Base-by-base conservation (phyloP, 1,139 yeast species). In the Geotrichum citri-aurantii region DNA sequence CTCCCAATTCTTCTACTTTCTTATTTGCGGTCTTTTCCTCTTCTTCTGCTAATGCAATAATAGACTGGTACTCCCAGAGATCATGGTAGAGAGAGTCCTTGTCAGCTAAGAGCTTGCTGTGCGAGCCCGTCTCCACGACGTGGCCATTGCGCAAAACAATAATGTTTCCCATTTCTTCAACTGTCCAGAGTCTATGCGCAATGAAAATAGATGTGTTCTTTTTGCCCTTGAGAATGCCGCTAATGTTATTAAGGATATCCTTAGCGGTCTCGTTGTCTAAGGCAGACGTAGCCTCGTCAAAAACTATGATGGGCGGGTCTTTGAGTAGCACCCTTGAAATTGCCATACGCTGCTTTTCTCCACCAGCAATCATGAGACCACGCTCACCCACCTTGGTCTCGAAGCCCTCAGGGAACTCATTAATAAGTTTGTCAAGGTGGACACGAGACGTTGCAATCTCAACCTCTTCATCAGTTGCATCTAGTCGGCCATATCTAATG, bases 361-460 rank as follows among this genome's bases (percentile, higher is more conserved):
- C 99, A n/a, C 99, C 99, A 8, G 97, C 89, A 54, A 93, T 91
- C 99, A 93, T 93, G 81, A 93, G 80, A 23, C 99, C 99, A 66
- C 99, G 78, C 73, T 95, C 99, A 54, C 99, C 99, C 14, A 93
- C 99, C 58, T 88, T 78, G 0, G 99, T 93, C 40, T 86, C 77
- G 50, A 81, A 77, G 0, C 97, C 97, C 14, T 88, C 88, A 0
- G 99, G 98, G 52, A 93, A 75, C 55, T 85, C 88, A 6, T 73
- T 67, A 24, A 95, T 79, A 52, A 92, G 75, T 23, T 75, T 73
- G 61, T 83, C 82, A 60, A 93, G 78, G 67, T 87, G 85, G 1
- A 96, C 97, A 64, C 81, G 80, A 50, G 77, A 71, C 7, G 93
- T 85, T 23, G 84, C 90, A 10, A 74, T 72, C 12, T 73, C 65